Evolutionary conservation across 2,329 filamentous ascomycete species (phyloP).

Genomic region (Niveomyces coronatus): DNA sequence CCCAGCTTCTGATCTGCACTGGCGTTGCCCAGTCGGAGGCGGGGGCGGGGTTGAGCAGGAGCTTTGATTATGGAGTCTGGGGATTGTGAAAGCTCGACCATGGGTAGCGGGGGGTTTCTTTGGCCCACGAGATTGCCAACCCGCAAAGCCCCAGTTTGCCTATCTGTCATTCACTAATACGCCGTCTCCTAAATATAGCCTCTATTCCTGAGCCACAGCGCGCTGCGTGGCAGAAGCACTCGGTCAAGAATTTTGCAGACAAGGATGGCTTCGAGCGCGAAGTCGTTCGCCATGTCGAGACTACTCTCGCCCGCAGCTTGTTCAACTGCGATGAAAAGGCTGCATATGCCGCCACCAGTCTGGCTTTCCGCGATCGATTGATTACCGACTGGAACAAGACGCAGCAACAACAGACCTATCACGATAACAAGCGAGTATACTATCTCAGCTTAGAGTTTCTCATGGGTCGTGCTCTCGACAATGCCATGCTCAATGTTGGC

Average conservation of each 20-base stretch:
- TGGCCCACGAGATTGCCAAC: no score
- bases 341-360: slow-evolving; percentile 79
- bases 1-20: neutral
- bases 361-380: slow-evolving; percentile 87
- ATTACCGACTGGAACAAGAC: slow-evolving; percentile 97
- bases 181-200: slow-evolving; percentile 32
- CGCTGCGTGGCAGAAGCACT: slow-evolving; percentile 60
- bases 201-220: slow-evolving; percentile 83
- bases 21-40: slow-evolving; percentile 1
- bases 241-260: slow-evolving; percentile 58
- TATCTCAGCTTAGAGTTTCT: slow-evolving; percentile 96
- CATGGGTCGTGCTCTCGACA: slow-evolving; percentile 94
- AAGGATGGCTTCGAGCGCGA: slow-evolving; percentile 82
- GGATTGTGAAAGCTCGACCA: no score
- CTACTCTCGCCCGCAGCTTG: slow-evolving; percentile 85
- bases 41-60: slow-evolving; percentile 4
- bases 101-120: no score
- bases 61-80: no score
- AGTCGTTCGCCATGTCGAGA: slow-evolving; percentile 90
- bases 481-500: slow-evolving; percentile 94
- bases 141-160: neutral
- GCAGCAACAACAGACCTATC: slow-evolving; percentile 87
- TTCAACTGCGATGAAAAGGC: slow-evolving; percentile 97
- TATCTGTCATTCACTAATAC: slow-evolving; percentile 8
- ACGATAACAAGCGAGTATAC: slow-evolving; percentile 88